A percentile compares a stretch with the other conserved stretches of the same genome.
Evolutionary conservation across 176 grass and related monocot genomes (phyloP).

Genomic region (Carex scoparia): DNA sequence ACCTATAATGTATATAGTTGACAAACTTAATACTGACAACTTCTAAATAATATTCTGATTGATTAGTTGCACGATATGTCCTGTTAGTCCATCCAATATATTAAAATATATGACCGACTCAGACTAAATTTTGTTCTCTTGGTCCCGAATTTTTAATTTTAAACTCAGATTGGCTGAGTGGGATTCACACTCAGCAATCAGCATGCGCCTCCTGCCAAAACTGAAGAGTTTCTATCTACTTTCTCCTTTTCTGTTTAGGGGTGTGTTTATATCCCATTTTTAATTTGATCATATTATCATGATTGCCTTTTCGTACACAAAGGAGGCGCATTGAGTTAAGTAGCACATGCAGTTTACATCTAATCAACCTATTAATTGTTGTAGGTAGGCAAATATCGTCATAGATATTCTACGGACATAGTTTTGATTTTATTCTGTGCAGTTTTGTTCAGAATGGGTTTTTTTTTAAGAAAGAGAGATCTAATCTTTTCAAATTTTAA

Average conservation of each 20-base stretch:
- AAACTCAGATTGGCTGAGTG: background rate
- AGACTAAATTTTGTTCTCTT: background rate
- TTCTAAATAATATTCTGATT: background rate
- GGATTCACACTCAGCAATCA: background rate
- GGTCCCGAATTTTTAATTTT: background rate
- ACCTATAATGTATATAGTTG: background rate
- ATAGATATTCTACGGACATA: too few species aligned
- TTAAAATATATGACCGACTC: background rate
- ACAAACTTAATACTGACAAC: background rate
- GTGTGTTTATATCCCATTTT: background rate
- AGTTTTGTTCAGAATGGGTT: too few species aligned
- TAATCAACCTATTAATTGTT: too few species aligned
- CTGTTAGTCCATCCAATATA: background rate
- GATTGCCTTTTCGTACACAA: background rate
- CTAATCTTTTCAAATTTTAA: too few species aligned
- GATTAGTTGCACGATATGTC: background rate
- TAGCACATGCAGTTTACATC: background rate
- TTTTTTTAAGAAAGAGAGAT: too few species aligned
- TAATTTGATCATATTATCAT: background rate
- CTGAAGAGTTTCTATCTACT: background rate
- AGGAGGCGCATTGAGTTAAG: background rate
- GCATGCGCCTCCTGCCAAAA: slow-evolving; percentile 2
- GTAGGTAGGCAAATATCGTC: too few species aligned
- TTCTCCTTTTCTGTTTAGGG: background rate
- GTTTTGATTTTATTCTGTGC: too few species aligned